Percentiles rank a stretch among this genome's conserved stretches.
Conservation (phyloP, 768 basidiomycete genomes). For the Dioszegia hungarica region DNA sequence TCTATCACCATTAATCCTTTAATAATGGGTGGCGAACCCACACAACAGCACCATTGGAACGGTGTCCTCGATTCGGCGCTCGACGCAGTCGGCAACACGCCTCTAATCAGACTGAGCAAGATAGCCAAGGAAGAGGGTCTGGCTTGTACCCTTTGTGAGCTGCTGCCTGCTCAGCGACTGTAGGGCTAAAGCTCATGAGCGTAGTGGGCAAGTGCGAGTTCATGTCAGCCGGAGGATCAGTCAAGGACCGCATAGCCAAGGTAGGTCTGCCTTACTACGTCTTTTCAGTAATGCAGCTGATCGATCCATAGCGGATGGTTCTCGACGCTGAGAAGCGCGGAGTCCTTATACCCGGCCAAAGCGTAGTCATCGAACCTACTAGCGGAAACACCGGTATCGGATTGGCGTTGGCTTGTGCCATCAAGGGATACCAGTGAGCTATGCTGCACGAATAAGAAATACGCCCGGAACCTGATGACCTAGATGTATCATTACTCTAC, state of each 20-base stretch:
- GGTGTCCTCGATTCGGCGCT: conserved; percentile 69
- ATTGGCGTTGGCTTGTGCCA: conserved; percentile 82
- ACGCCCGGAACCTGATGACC: conserved; percentile 52
- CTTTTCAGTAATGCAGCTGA: not conserved
- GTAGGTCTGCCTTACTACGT: conserved; percentile 13
- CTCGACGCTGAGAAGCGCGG: conserved; percentile 88
- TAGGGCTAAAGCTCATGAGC: not conserved
- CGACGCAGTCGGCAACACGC: conserved; percentile 84
- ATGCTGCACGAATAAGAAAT: too few species aligned
- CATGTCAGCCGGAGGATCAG: conserved; percentile 82
- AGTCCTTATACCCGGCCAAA: conserved; percentile 75
- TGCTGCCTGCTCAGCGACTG: conserved; percentile 12
- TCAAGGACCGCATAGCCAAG: conserved; percentile 94
- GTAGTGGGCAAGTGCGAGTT: conserved; percentile 86
- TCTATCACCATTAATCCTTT: not conserved
- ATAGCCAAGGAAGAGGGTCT: conserved; percentile 69
- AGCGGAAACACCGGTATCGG: conserved; percentile 92
- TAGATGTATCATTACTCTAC: conserved; percentile 56
- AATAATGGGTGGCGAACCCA: not conserved
- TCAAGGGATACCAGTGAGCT: conserved; percentile 60
- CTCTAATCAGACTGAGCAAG: conserved; percentile 77
- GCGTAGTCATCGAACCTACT: conserved; percentile 87
- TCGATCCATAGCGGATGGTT: conserved; percentile 65
- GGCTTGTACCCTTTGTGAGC: conserved; percentile 81
- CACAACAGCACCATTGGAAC: conserved; percentile 40